Evolutionary conservation across 192 early-diverging fungal species (phyloP).

Genomic region (Coemansia sp.): DNA sequence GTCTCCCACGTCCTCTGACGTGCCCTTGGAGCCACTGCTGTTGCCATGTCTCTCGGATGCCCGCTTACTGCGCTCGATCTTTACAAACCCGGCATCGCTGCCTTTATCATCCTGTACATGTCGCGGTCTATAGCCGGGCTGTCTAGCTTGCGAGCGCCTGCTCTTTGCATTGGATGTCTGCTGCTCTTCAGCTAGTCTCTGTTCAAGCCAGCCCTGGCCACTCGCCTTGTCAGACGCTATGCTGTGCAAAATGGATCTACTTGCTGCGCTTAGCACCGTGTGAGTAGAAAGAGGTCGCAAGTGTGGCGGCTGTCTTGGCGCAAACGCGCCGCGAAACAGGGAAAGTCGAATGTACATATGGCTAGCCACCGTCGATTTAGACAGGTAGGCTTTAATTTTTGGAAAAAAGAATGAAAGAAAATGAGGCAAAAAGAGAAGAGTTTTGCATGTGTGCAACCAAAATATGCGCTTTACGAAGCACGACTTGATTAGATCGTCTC

Average conservation of each 20-base stretch:
- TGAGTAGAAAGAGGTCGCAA: conserved; percentile 1
- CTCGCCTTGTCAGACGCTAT: conserved; percentile 3
- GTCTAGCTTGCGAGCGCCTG: neutral
- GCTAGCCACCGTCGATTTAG: neutral
- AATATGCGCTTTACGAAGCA: neutral
- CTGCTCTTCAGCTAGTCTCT: conserved; percentile 13
- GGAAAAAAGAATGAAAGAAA: neutral
- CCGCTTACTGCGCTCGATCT: conserved; percentile 10
- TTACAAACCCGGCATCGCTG: conserved; percentile 22
- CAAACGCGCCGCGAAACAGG: neutral
- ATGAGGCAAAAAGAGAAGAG: neutral
- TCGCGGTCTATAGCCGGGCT: neutral
- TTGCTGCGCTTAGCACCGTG: neutral
- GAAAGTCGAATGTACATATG: neutral
- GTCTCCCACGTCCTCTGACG: neutral
- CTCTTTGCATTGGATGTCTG: neutral
- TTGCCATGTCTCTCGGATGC: neutral
- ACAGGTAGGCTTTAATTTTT: neutral
- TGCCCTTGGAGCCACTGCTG: neutral
- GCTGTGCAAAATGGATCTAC: conserved; percentile 15
- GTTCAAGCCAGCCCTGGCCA: conserved; percentile 10
- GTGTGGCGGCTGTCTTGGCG: neutral
- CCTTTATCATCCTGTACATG: neutral
- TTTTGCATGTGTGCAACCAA: neutral
- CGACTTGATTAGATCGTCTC: neutral